Conservation (phyloP, 2,329 filamentous ascomycete genomes). For the Apiospora koreana region DNA sequence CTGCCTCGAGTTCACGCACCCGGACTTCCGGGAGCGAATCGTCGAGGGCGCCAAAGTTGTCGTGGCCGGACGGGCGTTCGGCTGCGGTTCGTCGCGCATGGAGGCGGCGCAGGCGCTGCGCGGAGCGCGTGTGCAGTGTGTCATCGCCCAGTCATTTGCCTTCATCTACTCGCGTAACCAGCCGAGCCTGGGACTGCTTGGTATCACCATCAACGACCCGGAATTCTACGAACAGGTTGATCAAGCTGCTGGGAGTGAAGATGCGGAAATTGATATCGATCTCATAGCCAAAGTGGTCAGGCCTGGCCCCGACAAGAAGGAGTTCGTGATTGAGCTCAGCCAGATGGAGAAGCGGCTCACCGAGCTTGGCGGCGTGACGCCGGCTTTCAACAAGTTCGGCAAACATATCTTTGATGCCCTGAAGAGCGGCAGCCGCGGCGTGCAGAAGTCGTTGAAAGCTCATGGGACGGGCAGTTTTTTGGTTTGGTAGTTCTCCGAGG, state of each 20-base stretch:
- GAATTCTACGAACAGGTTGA: conserved; percentile 37
- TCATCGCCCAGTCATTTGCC: conserved; percentile 45
- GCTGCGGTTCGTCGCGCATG: conserved; percentile 46
- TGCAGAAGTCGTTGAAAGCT: neutral
- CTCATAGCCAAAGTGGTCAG: conserved; percentile 24
- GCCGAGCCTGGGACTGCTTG: conserved; percentile 45
- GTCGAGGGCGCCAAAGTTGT: conserved; percentile 40
- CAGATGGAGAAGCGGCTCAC: conserved; percentile 40
- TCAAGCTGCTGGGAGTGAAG: conserved; percentile 23
- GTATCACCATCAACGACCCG: conserved; percentile 40
- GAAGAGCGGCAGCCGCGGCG: conserved; percentile 16
- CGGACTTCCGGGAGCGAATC: conserved; percentile 39
- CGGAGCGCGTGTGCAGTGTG: conserved; percentile 39
- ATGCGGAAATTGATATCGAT: conserved; percentile 38
- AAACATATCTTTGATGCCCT: conserved; percentile 34
- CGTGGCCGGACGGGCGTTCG: conserved; percentile 47
- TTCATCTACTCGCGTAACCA: conserved; percentile 49
- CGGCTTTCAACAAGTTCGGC: conserved; percentile 40
- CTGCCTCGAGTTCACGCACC: conserved; percentile 42
- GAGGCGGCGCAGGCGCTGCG: conserved; percentile 42
- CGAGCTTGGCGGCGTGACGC: conserved; percentile 37
- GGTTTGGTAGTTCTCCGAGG: neutral
- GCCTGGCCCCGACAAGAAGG: conserved; percentile 16
- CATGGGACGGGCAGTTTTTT: neutral
- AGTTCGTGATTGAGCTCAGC: conserved; percentile 37